Evolutionary conservation across 1,284 basidiomycete genomes (phyloP).

Genomic region (Coniferiporia sulphurascens): DNA sequence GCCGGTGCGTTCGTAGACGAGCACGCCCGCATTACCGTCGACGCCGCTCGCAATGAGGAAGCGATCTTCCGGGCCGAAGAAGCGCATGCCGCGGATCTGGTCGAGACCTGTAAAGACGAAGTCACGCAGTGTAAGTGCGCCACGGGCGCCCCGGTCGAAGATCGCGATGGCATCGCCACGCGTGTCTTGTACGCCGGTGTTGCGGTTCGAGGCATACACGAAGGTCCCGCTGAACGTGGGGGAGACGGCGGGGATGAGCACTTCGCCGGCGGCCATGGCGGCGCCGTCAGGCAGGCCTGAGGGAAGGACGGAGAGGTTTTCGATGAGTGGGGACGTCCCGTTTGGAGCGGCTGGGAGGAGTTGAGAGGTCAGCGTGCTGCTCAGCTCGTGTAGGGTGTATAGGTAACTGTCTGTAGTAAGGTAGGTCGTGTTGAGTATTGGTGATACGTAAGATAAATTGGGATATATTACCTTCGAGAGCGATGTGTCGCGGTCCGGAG

Average conservation of each 20-base stretch:
- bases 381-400: conserved; percentile 59
- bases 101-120: conserved; percentile 61
- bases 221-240: conserved; percentile 44
- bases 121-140: conserved; percentile 33
- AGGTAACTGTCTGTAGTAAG: conserved; percentile 43
- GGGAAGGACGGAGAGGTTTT: conserved; percentile 53
- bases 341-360: conserved; percentile 44
- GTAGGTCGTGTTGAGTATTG: neutral
- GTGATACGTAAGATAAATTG: conserved; percentile 6
- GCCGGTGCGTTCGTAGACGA: conserved; percentile 50
- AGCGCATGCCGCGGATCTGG: conserved; percentile 59
- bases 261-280: conserved; percentile 50
- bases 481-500: conserved; percentile 65
- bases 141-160: conserved; percentile 36
- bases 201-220: conserved; percentile 68
- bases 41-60: conserved; percentile 54
- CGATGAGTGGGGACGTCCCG: conserved; percentile 42
- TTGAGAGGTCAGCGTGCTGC: conserved; percentile 61
- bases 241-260: conserved; percentile 51
- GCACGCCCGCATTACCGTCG: conserved; percentile 46
- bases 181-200: conserved; percentile 43
- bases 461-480: conserved; percentile 38
- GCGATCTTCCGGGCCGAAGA: conserved; percentile 48
- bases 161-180: conserved; percentile 62
- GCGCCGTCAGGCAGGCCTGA: conserved; percentile 44